Base-by-base conservation (phyloP, 2,329 filamentous ascomycete species). In the Colletotrichum siamense region DNA sequence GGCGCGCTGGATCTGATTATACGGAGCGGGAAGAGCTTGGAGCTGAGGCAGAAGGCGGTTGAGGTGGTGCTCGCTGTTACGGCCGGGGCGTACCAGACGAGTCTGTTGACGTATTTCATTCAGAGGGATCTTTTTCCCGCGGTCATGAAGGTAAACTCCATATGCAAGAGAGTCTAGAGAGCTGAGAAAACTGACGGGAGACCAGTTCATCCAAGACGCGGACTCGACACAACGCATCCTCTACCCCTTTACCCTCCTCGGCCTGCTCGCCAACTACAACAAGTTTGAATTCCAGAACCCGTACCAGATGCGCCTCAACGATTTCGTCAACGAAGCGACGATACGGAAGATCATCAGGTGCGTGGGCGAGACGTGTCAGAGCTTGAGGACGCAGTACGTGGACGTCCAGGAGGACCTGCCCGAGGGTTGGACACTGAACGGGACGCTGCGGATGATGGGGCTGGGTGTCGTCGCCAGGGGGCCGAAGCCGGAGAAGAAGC, bases 201-300 rank as follows among this genome's bases (percentile, higher is more conserved):
- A 52, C 44, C 79, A 96, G 95, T 95, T 96, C 82, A 92, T 98
- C 76, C 94, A 97, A 87, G 95, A 98, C 79, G 91, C 93, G 61
- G 93, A 95, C 77, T 89, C 90, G 28, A 88, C 91, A 39, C 86
- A 89, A 22, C 89, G 90, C 81, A 92, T 91, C 74, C 91, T 95
- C 59, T 91, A 95, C 75, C 94, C 96, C 0, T 96, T 98, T 79
- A 92, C 94, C 16, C 90, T 99, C 12, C 89, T 98, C 24, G 96
- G 96, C 15, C 89, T 99, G 6, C 88, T 99, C 69, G 95, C 95
- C 79, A 99, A 99, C 86, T 99, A 99, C 90, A 99, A 99, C 90
- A 99, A 99, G 84, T 99, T 99, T 82, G 97, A 99, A 85, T 96
- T 98, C 73, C 96, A 98, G 83, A 99, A 99, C 80, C 96, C 96